Percentiles rank a stretch among this genome's conserved stretches.
phyloP scores from a whole-genome alignment of 805 yeast species.

The Lachancea cidri region DNA sequence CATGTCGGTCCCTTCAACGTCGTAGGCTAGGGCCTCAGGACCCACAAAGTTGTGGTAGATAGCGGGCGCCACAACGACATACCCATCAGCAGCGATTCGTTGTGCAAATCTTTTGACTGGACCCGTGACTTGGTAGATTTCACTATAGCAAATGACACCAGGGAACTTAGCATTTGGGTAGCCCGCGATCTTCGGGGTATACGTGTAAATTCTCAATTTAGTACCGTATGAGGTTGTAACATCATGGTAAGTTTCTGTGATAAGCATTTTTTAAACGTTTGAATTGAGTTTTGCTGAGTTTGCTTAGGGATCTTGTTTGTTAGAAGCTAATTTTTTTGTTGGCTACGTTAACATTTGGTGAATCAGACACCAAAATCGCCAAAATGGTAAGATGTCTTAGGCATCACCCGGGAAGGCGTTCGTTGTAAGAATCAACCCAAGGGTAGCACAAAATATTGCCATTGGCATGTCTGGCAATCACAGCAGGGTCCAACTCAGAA shows the following conservation, averaged over 20 bases:
- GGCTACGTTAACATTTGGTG: too few relatives aligned
- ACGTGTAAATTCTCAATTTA: constrained; percentile 59
- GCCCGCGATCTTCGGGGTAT: constrained; percentile 62
- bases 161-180: constrained; percentile 80
- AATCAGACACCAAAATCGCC: too few relatives aligned
- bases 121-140: constrained; percentile 78
- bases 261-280: constrained; percentile 45
- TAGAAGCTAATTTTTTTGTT: too few relatives aligned
- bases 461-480: constrained; percentile 17
- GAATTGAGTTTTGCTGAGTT: background rate
- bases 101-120: constrained; percentile 77
- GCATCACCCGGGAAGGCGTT: constrained; percentile 20
- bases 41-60: constrained; percentile 70
- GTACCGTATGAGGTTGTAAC: constrained; percentile 62
- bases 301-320: background rate
- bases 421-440: constrained; percentile 18
- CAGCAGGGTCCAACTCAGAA: constrained; percentile 1
- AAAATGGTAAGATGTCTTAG: constrained; percentile 20
- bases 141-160: constrained; percentile 73
- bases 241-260: constrained; percentile 60
- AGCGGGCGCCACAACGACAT: constrained; percentile 73
- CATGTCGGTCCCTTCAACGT: constrained; percentile 65
- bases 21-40: constrained; percentile 63
- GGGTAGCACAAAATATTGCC: constrained; percentile 15
- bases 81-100: constrained; percentile 75